Conservation (phyloP, 1,284 basidiomycete genomes). For the Megacollybia platyphylla region DNA sequence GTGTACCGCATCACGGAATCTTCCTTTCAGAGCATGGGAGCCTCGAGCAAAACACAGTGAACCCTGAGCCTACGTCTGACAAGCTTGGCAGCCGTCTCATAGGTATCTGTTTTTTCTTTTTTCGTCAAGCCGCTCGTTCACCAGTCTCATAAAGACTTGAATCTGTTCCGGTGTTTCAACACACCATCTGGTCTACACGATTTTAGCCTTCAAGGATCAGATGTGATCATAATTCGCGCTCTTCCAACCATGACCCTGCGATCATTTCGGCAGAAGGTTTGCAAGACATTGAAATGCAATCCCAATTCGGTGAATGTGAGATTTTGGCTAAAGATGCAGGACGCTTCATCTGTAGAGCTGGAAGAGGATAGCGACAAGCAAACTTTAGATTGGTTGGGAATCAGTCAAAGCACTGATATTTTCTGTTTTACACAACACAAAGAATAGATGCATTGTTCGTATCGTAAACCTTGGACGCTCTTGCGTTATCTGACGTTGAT, state of each 20-base stretch:
- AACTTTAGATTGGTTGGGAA: slow-evolving; percentile 57
- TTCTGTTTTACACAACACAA: slow-evolving; percentile 14
- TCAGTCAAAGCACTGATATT: slow-evolving; percentile 48
- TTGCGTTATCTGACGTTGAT: background rate
- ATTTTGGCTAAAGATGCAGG: slow-evolving; percentile 44
- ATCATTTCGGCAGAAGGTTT: slow-evolving; percentile 38
- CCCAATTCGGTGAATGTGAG: slow-evolving; percentile 16
- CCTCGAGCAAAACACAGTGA: slow-evolving; percentile 22
- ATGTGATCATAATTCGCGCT: slow-evolving; percentile 29
- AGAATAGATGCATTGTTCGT: slow-evolving; percentile 2
- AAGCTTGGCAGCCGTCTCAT: slow-evolving; percentile 53
- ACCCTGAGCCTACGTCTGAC: slow-evolving; percentile 21
- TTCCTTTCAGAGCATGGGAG: slow-evolving; percentile 45
- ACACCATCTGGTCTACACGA: slow-evolving; percentile 8
- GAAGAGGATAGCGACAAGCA: slow-evolving; percentile 29
- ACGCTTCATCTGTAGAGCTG: slow-evolving; percentile 31
- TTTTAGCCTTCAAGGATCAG: slow-evolving; percentile 9
- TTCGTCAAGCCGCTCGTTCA: background rate
- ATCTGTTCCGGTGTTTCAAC: slow-evolving; percentile 8
- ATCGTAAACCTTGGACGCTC: background rate
- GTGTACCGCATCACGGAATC: slow-evolving; percentile 2
- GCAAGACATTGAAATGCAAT: slow-evolving; percentile 27
- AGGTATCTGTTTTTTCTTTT: slow-evolving; percentile 23
- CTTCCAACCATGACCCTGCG: slow-evolving; percentile 56
- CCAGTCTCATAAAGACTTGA: background rate